Percentiles rank a stretch among this genome's conserved stretches.
Conservation (phyloP, 2,329 filamentous ascomycete genomes). For the Cladophialophora carrionii region DNA sequence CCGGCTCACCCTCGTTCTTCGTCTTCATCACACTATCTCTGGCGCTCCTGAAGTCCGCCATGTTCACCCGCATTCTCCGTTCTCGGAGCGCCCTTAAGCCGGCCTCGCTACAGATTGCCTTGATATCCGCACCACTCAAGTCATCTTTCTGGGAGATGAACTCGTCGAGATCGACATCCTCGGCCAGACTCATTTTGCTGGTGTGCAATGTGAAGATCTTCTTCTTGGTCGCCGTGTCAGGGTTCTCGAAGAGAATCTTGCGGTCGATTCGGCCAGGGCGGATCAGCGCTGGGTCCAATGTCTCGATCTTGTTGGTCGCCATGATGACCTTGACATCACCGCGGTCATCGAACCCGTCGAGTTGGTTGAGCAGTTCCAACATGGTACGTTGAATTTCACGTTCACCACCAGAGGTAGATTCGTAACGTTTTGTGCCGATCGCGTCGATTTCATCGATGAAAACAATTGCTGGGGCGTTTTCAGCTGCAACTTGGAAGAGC, state of each 20-base stretch:
- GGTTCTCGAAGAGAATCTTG: slow-evolving; percentile 84
- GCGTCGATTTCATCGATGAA: slow-evolving; percentile 99
- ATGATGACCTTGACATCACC: slow-evolving; percentile 99
- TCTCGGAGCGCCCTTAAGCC: slow-evolving; percentile 92
- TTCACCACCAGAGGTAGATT: slow-evolving; percentile 94
- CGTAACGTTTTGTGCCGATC: slow-evolving; percentile 98
- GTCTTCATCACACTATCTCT: slow-evolving; percentile 95
- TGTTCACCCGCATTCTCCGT: slow-evolving; percentile 96
- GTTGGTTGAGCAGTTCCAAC: slow-evolving; percentile 96
- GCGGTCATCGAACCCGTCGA: slow-evolving; percentile 97
- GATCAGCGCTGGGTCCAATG: slow-evolving; percentile 91
- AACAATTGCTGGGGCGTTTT: slow-evolving; percentile 94
- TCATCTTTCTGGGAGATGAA: slow-evolving; percentile 99
- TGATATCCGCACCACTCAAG: slow-evolving; percentile 94
- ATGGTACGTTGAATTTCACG: slow-evolving; percentile 98
- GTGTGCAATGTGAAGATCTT: slow-evolving; percentile 99
- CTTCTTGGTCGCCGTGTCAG: slow-evolving; percentile 84
- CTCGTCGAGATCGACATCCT: slow-evolving; percentile 97
- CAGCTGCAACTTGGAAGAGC: slow-evolving; percentile 85
- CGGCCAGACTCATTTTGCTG: slow-evolving; percentile 95
- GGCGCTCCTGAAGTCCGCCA: slow-evolving; percentile 94
- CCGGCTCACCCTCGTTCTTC: slow-evolving; percentile 97
- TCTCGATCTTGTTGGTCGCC: slow-evolving; percentile 99
- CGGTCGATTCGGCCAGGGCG: slow-evolving; percentile 96
- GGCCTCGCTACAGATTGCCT: slow-evolving; percentile 97